phyloP scores from a whole-genome alignment of 2,329 filamentous ascomycete species.

The Arthroderma sp. region DNA sequence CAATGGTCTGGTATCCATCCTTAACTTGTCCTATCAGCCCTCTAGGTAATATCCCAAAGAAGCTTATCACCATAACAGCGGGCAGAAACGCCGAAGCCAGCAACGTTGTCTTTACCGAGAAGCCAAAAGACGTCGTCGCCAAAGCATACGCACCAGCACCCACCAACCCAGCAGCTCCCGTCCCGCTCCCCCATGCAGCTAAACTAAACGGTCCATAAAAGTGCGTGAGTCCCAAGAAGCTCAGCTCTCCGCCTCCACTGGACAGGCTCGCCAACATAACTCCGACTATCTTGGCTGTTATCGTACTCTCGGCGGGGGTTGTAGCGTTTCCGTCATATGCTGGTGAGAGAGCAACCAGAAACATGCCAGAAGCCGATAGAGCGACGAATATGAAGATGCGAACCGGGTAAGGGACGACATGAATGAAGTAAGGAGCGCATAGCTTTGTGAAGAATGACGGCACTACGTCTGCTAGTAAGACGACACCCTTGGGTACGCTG shows the following conservation, averaged over 20 bases:
- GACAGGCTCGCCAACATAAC: slow-evolving; percentile 76
- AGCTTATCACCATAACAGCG: slow-evolving; percentile 66
- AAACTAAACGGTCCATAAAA: slow-evolving; percentile 82
- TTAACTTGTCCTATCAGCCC: slow-evolving; percentile 47
- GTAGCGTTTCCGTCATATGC: slow-evolving; percentile 25
- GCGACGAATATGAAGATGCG: slow-evolving; percentile 64
- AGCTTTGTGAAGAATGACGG: slow-evolving; percentile 84
- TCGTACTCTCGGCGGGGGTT: slow-evolving; percentile 35
- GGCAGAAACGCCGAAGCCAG: slow-evolving; percentile 70
- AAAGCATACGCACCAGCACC: slow-evolving; percentile 82
- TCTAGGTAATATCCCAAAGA: slow-evolving; percentile 67
- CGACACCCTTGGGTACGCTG: slow-evolving; percentile 72
- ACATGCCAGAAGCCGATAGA: slow-evolving; percentile 74
- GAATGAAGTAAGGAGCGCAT: slow-evolving; percentile 85
- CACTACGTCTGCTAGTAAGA: slow-evolving; percentile 83
- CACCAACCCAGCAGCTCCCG: slow-evolving; percentile 74
- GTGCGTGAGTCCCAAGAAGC: slow-evolving; percentile 81
- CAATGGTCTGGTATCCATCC: slow-evolving; percentile 45
- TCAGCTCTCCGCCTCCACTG: slow-evolving; percentile 77
- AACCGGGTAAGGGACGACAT: slow-evolving; percentile 64
- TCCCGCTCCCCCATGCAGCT: slow-evolving; percentile 85
- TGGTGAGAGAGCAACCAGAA: slow-evolving; percentile 72
- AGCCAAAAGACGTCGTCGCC: slow-evolving; percentile 65
- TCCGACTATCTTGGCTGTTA: slow-evolving; percentile 65
- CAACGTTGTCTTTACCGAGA: slow-evolving; percentile 62